These are phyloP conservation scores for Iberis pinnata DNA, from an alignment of 345 rosid species.

Conservation along the genomic window DNA sequence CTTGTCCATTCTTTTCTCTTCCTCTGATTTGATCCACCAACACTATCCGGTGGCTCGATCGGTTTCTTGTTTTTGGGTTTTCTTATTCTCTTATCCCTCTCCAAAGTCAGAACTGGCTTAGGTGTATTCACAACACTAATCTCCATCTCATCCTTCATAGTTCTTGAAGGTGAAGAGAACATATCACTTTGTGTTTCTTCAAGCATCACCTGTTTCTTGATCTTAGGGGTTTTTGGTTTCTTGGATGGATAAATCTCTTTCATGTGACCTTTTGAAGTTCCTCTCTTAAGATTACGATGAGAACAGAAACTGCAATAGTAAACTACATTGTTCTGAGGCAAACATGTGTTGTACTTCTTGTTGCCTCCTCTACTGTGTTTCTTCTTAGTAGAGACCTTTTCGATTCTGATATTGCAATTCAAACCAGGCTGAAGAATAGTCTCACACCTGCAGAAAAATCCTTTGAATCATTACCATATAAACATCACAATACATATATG, in stretches of 20 bases:
- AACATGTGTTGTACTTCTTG: conserved; percentile 27
- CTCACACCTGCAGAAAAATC: conserved; percentile 52
- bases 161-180: too few relatives aligned
- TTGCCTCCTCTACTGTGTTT: conserved; percentile 21
- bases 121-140: conserved; percentile 23
- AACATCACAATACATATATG: too few relatives aligned
- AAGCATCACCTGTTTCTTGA: conserved; percentile 1
- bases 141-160: too few relatives aligned
- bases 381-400: conserved; percentile 39
- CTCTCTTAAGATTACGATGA: conserved; percentile 32
- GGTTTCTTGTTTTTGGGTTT: conserved; percentile 26
- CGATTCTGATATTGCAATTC: conserved; percentile 29
- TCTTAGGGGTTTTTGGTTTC: conserved; percentile 8
- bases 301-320: conserved; percentile 62
- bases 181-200: too few relatives aligned
- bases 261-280: conserved; percentile 24
- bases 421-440: conserved; percentile 60
- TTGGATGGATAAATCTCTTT: conserved; percentile 25
- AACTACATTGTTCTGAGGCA: conserved; percentile 52
- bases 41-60: background rate
- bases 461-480: background rate
- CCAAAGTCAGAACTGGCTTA: conserved; percentile 28
- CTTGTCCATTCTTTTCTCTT: conserved; percentile 25
- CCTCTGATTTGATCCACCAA: conserved; percentile 24
- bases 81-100: conserved; percentile 22